Conservation (phyloP, 2,329 filamentous ascomycete genomes). For the Juglanconis oblonga region DNA sequence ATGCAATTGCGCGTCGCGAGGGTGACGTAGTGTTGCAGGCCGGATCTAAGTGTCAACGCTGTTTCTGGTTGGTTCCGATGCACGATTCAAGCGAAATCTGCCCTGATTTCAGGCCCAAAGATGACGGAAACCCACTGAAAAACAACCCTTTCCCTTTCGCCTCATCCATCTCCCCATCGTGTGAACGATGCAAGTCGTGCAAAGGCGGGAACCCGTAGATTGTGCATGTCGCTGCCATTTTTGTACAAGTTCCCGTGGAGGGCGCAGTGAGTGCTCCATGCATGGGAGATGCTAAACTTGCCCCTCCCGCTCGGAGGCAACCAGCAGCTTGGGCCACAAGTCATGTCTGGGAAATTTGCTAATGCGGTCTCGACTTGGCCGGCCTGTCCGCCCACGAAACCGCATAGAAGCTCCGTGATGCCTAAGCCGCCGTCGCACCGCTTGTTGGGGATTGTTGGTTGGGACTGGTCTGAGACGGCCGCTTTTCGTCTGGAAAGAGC, state of each 20-base stretch:
- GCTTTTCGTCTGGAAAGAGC: neutral
- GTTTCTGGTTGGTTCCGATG: neutral
- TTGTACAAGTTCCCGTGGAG: neutral
- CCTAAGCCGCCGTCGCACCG: neutral
- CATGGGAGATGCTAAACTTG: neutral
- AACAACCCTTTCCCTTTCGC: neutral
- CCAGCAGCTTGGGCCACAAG: neutral
- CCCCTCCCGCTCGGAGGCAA: neutral
- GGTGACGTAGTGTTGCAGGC: neutral
- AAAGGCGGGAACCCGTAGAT: neutral
- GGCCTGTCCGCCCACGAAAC: neutral
- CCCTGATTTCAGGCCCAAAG: neutral
- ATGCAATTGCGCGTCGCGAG: constrained; percentile 1
- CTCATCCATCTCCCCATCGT: too few species aligned
- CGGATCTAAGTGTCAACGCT: neutral
- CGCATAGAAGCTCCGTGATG: neutral
- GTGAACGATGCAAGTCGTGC: neutral
- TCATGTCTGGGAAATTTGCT: neutral
- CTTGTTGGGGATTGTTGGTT: neutral
- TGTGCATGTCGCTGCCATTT: neutral
- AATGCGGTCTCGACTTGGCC: neutral
- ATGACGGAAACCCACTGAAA: neutral
- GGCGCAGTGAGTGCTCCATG: neutral
- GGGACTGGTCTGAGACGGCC: constrained; percentile 7
- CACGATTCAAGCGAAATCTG: neutral